Evolutionary conservation across 1,139 yeast species (phyloP), one percentile per base, ranked within the genome.

Genomic region (Schwanniomyces etchellsii): DNA sequence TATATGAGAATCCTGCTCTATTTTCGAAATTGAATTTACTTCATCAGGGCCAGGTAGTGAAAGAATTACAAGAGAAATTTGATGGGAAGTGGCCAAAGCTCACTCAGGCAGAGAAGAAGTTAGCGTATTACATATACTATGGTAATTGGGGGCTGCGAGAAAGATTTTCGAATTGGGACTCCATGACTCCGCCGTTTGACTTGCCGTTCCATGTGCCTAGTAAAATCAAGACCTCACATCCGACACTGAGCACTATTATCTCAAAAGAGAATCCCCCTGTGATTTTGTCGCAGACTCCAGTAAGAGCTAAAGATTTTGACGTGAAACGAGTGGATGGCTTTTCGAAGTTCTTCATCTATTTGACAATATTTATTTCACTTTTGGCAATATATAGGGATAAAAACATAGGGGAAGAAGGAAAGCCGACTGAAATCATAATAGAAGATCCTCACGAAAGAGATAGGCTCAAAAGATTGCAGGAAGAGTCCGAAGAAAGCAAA

Each of bases 61-160:
- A 68, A 29, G 81, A 74, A 39, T 56, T 75, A 27, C 78, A 73
- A 38, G 68, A 60, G 24, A 64, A 66, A 37, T 63, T 57, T 44
- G 75, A 74, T 42, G 64, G 62, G 34, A 66, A 67, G 31, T 78
- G 85, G 85, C 48, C 49, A 5, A 57, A 60, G 28, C 46, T 77
- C 33, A 52, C 66, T 5, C 32, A 36, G 13, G 59, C 67, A 28
- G 71, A 68, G 28, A 77, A 77, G 43, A 49, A 62, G 35, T 59
- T 76, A 42, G 68, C 74, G 2, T 74, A 75, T 45, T 77, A 64
- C 53, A 67, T 77, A 27, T 67, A 77, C 1, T 78, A 76, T 48
- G 84, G 83, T 2, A 61, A 77, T 37, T 74, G 81, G 71, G 85
- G 82, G 0, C 74, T 70, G 1, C 61, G 85, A 37, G 81, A 75